A percentile compares a stretch with the other conserved stretches of the same genome.
These are phyloP conservation scores for Biscutella auriculata DNA, from an alignment of 441 rosid genomes.

Conservation along the genomic window DNA sequence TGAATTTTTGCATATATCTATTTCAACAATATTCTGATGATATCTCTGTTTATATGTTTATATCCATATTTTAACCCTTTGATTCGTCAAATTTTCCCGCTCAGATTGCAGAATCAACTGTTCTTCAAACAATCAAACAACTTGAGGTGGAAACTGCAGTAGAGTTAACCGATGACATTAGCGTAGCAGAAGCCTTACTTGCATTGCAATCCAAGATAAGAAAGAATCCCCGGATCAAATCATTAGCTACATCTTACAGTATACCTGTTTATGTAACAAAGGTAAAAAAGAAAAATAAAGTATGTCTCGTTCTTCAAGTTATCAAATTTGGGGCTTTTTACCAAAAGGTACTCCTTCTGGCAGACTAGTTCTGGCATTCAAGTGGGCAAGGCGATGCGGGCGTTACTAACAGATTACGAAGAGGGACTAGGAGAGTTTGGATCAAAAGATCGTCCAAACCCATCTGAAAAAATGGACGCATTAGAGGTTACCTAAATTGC, in stretches of 20 bases:
- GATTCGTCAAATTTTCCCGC: slow-evolving; percentile 30
- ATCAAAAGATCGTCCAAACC: slow-evolving; percentile 36
- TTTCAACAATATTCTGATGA: background rate
- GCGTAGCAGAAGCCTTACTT: slow-evolving; percentile 57
- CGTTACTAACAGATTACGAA: slow-evolving; percentile 39
- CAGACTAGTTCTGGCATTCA: slow-evolving; percentile 73
- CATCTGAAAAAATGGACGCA: slow-evolving; percentile 62
- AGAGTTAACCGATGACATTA: slow-evolving; percentile 53
- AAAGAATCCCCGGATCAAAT: slow-evolving; percentile 61
- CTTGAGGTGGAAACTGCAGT: slow-evolving; percentile 46
- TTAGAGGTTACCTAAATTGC: slow-evolving; percentile 41
- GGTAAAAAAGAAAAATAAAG: slow-evolving; percentile 24
- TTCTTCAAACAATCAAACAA: slow-evolving; percentile 57
- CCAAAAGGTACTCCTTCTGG: slow-evolving; percentile 15
- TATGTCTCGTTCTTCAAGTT: background rate
- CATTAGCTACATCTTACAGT: slow-evolving; percentile 53
- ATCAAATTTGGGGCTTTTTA: background rate
- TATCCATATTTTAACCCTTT: slow-evolving; percentile 18
- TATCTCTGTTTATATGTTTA: background rate
- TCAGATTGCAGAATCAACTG: slow-evolving; percentile 61
- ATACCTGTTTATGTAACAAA: slow-evolving; percentile 69
- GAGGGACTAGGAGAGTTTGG: slow-evolving; percentile 36
- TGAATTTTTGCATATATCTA: slow-evolving; percentile 2
- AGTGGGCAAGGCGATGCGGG: slow-evolving; percentile 56
- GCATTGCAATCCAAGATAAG: slow-evolving; percentile 53